Evolutionary conservation across 2,329 filamentous ascomycete genomes (phyloP).

Genomic region (Neophaeococcomyces aloes): DNA sequence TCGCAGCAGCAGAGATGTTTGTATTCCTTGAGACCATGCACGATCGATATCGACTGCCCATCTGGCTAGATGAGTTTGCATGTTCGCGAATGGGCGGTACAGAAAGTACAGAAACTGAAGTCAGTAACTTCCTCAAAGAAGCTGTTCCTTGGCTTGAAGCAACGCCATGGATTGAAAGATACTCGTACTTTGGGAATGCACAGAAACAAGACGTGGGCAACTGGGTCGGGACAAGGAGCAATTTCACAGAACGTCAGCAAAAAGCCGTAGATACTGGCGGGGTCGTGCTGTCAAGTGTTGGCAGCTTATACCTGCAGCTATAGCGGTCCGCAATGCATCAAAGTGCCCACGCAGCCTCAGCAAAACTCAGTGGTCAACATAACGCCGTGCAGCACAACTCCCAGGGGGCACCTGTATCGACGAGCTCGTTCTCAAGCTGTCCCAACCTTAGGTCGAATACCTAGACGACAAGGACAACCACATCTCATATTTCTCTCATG

Average conservation of each 20-base stretch:
- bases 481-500: no score
- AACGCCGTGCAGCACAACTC: no score
- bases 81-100: conserved; percentile 14
- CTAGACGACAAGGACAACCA: no score
- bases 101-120: conserved; percentile 9
- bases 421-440: no score
- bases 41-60: conserved; percentile 13
- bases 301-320: no score
- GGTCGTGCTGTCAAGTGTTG: no score
- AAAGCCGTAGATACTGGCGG: background rate
- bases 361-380: no score
- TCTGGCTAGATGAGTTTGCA: conserved; percentile 22
- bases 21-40: conserved; percentile 15
- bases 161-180: conserved; percentile 19
- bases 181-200: conserved; percentile 20
- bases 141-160: conserved; percentile 18
- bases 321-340: no score
- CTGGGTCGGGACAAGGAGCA: conserved; percentile 14
- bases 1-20: conserved; percentile 11
- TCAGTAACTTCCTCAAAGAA: conserved; percentile 16
- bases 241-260: conserved; percentile 10
- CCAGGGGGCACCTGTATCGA: no score
- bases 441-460: conserved; percentile 18
- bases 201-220: conserved; percentile 10
- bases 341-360: no score